Evolutionary conservation across 306 rosid genomes (phyloP).

Genomic region (Cucurbita moschata): DNA sequence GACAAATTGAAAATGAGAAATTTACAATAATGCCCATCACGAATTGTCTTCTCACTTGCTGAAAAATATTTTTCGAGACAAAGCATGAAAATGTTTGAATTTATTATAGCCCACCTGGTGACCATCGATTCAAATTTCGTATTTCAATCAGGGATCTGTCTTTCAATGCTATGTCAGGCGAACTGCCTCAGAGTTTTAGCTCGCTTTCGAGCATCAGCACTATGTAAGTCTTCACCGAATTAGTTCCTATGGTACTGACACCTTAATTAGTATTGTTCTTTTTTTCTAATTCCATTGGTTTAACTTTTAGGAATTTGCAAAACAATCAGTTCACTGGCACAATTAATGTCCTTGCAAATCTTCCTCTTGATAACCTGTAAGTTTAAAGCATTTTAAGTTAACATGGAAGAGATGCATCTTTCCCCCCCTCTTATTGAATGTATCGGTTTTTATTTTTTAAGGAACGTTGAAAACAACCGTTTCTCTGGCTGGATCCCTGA

Average conservation of each 20-base stretch:
- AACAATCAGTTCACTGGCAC: conserved; percentile 80
- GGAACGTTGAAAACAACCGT: conserved; percentile 72
- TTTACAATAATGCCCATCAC: background rate
- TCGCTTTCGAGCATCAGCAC: conserved; percentile 50
- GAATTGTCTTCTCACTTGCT: background rate
- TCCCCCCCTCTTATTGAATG: background rate
- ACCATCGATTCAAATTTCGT: conserved; percentile 5
- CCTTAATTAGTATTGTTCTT: background rate
- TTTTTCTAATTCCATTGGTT: background rate
- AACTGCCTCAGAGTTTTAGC: conserved; percentile 71
- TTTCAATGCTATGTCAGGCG: conserved; percentile 55
- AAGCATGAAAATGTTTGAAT: background rate
- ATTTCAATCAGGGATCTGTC: conserved; percentile 75
- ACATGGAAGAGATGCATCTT: background rate
- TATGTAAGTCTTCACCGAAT: conserved; percentile 40
- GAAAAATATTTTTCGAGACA: background rate
- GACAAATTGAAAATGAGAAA: background rate
- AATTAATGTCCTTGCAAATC: conserved; percentile 64
- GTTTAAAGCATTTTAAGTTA: conserved; percentile 14
- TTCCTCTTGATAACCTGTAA: conserved; percentile 65
- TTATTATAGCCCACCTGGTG: background rate
- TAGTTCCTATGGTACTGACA: background rate
- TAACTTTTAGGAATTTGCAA: conserved; percentile 47
- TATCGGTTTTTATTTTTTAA: conserved; percentile 5
- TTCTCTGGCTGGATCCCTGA: conserved; percentile 91